A percentile compares a stretch with the other conserved stretches of the same genome.
These are phyloP conservation scores for Xylariaceae sp. DNA, from an alignment of 2,329 filamentous ascomycete genomes.

Conservation along the genomic window DNA sequence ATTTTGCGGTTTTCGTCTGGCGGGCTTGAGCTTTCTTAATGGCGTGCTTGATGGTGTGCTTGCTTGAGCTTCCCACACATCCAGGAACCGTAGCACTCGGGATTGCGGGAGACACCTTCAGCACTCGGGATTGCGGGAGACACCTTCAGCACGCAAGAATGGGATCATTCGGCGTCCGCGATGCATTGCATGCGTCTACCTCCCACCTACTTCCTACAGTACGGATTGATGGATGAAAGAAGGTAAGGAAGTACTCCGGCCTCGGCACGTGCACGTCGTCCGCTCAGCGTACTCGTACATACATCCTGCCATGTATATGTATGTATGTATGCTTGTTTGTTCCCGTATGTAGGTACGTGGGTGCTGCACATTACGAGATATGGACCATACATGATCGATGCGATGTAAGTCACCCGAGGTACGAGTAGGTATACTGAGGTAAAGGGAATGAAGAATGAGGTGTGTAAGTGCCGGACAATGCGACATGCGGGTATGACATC, in stretches of 20 bases:
- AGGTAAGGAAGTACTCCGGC: neutral
- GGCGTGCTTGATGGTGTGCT: too few relatives aligned
- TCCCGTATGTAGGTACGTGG: neutral
- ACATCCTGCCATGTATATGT: neutral
- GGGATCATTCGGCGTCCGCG: neutral
- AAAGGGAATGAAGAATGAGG: too few relatives aligned
- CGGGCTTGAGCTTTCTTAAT: too few relatives aligned
- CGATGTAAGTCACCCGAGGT: too few relatives aligned
- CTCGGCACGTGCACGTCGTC: slow-evolving; percentile 12
- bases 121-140: too few relatives aligned
- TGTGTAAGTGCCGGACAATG: neutral
- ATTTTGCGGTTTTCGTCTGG: too few relatives aligned
- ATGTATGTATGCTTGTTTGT: neutral
- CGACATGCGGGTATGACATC: neutral
- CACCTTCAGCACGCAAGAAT: neutral
- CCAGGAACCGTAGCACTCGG: neutral
- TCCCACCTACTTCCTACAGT: neutral
- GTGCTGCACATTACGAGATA: neutral
- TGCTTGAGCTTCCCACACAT: neutral
- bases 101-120: neutral
- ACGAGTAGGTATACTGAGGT: too few relatives aligned
- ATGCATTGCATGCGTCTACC: slow-evolving; percentile 11
- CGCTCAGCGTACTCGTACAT: neutral
- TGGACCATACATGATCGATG: too few relatives aligned
- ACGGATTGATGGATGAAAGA: neutral